These are phyloP conservation scores for Collybia nuda DNA, from an alignment of 768 basidiomycete genomes.

Conservation along the genomic window DNA sequence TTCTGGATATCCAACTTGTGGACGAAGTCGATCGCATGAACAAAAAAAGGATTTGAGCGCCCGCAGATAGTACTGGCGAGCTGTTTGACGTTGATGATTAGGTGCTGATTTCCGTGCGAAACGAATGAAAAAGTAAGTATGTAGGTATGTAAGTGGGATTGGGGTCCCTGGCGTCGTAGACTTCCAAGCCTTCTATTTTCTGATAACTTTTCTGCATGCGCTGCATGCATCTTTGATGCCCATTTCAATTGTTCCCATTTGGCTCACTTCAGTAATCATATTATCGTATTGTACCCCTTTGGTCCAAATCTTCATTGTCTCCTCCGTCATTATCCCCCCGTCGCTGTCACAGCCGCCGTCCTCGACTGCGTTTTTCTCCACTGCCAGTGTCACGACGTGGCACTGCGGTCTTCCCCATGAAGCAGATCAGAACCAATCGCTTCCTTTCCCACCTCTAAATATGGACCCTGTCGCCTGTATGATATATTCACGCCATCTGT, in stretches of 20 bases:
- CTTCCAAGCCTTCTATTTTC: conserved; percentile 2
- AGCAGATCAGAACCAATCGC: conserved; percentile 10
- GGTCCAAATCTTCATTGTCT: conserved; percentile 2
- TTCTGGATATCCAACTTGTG: conserved; percentile 38
- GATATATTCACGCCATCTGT: background rate
- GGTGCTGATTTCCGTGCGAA: background rate
- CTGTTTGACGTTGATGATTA: too few relatives aligned
- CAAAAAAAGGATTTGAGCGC: conserved; percentile 10
- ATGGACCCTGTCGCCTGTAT: background rate
- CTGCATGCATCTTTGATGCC: conserved; percentile 14
- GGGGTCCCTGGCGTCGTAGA: conserved; percentile 1
- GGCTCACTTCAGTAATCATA: background rate
- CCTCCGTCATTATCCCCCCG: background rate
- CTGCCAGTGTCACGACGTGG: background rate
- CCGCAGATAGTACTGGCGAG: background rate
- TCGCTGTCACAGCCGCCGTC: background rate
- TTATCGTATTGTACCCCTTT: background rate
- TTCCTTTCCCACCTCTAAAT: too few relatives aligned
- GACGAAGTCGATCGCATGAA: conserved; percentile 41
- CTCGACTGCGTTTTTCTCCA: background rate
- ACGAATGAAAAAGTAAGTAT: background rate
- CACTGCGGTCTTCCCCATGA: background rate
- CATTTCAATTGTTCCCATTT: conserved; percentile 14
- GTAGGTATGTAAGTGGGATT: background rate
- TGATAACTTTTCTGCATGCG: too few relatives aligned